A percentile compares a stretch with the other conserved stretches of the same genome.
Conservation (phyloP, 495 filamentous ascomycete species). For the Aspergillus ostianus region DNA sequence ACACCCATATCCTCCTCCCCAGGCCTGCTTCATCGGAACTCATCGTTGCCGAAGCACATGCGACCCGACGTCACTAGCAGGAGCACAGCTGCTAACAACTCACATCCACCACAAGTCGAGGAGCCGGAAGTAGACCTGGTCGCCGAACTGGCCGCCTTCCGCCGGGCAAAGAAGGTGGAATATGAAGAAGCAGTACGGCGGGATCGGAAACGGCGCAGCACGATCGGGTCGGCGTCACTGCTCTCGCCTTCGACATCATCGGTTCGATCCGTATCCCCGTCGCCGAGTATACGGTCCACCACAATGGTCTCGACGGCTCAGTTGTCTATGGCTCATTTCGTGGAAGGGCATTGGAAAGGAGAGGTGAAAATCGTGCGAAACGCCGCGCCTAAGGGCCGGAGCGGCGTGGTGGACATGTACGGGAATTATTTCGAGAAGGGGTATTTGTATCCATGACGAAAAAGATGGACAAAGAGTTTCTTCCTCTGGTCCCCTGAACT, state of each 20-base stretch:
- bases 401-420: constrained; percentile 50
- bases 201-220: constrained; percentile 30
- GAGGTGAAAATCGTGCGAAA: constrained; percentile 52
- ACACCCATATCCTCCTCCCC: constrained; percentile 14
- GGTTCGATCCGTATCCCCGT: constrained; percentile 13
- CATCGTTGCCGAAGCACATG: constrained; percentile 1
- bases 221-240: constrained; percentile 17
- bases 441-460: constrained; percentile 47
- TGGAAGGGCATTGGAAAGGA: constrained; percentile 55
- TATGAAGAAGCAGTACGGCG: constrained; percentile 38
- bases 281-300: constrained; percentile 8
- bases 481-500: not conserved
- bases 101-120: constrained; percentile 5
- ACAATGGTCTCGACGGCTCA: constrained; percentile 17
- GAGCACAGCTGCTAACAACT: not conserved
- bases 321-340: constrained; percentile 32
- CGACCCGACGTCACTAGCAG: not conserved
- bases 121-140: constrained; percentile 45
- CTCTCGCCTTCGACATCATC: constrained; percentile 12
- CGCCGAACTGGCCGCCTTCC: constrained; percentile 47
- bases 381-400: constrained; percentile 40
- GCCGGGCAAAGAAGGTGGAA: constrained; percentile 43
- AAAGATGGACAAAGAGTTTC: constrained; percentile 3
- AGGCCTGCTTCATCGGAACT: constrained; percentile 2
- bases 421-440: constrained; percentile 56